These are phyloP conservation scores for Ogataea populi-albae DNA, from an alignment of 805 yeast genomes.

Conservation along the genomic window DNA sequence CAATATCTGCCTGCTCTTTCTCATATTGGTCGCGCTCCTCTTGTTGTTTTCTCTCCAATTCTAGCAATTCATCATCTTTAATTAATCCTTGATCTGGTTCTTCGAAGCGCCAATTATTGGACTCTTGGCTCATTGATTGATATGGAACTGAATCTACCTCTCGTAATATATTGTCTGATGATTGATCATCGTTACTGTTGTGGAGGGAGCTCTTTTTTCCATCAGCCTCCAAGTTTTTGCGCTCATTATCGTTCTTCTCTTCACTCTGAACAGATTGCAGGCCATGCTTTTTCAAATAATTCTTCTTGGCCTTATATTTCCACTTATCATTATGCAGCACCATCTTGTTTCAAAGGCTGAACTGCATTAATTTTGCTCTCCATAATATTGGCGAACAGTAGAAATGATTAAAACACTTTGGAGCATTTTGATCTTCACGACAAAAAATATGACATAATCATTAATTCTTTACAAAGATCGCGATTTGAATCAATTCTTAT, in stretches of 20 bases:
- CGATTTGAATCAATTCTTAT: too few species aligned
- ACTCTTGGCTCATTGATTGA: too few species aligned
- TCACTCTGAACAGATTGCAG: slow-evolving; percentile 9
- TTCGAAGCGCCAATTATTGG: slow-evolving; percentile 30
- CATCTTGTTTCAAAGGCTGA: slow-evolving; percentile 29
- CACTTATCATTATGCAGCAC: slow-evolving; percentile 53
- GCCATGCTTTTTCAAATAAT: slow-evolving; percentile 44
- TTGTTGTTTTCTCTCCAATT: slow-evolving; percentile 3
- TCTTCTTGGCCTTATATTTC: slow-evolving; percentile 44
- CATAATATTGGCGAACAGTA: too few species aligned
- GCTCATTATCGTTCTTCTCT: slow-evolving; percentile 8
- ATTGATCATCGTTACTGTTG: too few species aligned
- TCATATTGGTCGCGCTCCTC: slow-evolving; percentile 5
- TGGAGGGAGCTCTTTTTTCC: slow-evolving; percentile 1
- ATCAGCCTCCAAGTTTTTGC: slow-evolving; percentile 5
- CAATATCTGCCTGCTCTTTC: slow-evolving; percentile 6
- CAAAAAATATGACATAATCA: too few species aligned
- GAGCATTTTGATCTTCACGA: too few species aligned
- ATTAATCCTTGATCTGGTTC: slow-evolving; percentile 13
- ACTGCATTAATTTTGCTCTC: not conserved
- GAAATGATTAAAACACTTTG: too few species aligned
- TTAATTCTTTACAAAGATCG: too few species aligned
- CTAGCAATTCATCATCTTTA: slow-evolving; percentile 21
- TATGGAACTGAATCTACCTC: too few species aligned
- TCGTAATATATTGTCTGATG: too few species aligned